Percentiles rank a stretch among this genome's conserved stretches.
Conservation (phyloP, 306 rosid genomes). For the Citrullus colocynthis region DNA sequence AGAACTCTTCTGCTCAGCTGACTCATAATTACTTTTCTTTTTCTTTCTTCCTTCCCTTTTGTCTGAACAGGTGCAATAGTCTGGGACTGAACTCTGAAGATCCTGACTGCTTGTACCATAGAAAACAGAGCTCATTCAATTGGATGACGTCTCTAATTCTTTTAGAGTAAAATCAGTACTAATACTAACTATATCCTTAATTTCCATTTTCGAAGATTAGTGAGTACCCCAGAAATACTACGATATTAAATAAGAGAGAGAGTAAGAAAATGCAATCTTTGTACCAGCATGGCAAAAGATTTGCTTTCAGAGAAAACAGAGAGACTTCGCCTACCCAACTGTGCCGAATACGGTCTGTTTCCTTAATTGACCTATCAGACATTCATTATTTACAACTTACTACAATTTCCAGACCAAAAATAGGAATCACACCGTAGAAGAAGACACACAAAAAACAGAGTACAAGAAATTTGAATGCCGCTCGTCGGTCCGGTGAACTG, state of each 20-base stretch:
- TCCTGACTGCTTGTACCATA: background rate
- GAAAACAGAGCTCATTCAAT: background rate
- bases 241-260: background rate
- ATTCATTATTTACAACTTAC: constrained; percentile 6
- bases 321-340: background rate
- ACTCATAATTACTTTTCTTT: background rate
- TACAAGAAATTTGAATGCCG: background rate
- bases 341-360: background rate
- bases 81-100: background rate
- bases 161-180: background rate
- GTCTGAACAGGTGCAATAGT: background rate
- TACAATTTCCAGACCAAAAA: background rate
- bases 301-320: background rate
- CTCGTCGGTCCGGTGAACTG: background rate
- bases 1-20: background rate
- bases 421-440: background rate
- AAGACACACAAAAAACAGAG: background rate
- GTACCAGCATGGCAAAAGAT: background rate
- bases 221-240: background rate
- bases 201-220: background rate
- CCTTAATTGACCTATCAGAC: background rate
- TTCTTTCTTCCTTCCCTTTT: background rate
- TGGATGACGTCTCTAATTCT: background rate
- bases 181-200: background rate
- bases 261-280: background rate